phyloP scores from a whole-genome alignment of 805 yeast genomes.

The Barnettozyma sucrosica region DNA sequence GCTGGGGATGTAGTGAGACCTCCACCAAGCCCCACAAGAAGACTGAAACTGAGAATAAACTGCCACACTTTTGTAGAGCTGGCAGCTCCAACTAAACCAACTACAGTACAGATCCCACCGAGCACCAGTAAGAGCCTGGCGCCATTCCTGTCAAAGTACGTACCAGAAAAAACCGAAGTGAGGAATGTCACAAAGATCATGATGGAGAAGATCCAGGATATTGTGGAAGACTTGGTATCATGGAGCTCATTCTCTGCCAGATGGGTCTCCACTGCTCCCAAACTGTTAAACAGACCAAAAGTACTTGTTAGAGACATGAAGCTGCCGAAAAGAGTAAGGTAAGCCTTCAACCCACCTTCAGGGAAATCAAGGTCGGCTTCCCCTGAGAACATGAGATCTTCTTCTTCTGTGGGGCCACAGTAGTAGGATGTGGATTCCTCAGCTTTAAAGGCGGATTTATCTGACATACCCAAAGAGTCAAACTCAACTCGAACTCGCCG shows the following conservation, averaged over 20 bases:
- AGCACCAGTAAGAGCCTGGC: constrained; percentile 35
- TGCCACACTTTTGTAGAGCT: constrained; percentile 48
- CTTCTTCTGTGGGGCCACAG: neutral
- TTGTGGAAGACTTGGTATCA: constrained; percentile 37
- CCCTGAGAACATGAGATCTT: constrained; percentile 16
- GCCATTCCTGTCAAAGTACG: constrained; percentile 52
- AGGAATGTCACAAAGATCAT: constrained; percentile 44
- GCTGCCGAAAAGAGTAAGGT: constrained; percentile 50
- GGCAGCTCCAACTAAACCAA: constrained; percentile 49
- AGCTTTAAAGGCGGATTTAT: too few relatives aligned
- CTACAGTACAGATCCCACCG: constrained; percentile 38
- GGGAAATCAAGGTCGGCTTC: constrained; percentile 36
- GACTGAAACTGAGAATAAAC: constrained; percentile 51
- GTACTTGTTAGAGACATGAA: constrained; percentile 49
- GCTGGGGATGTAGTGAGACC: constrained; percentile 53
- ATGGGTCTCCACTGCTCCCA: constrained; percentile 60
- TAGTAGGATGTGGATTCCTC: too few relatives aligned
- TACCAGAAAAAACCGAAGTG: constrained; percentile 48
- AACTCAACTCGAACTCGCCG: too few relatives aligned
- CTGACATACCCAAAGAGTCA: too few relatives aligned
- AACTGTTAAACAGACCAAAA: constrained; percentile 52
- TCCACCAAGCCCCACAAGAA: constrained; percentile 50
- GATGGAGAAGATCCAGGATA: constrained; percentile 63
- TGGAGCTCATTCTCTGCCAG: constrained; percentile 49
- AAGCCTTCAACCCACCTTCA: constrained; percentile 57